These are phyloP conservation scores for Ogataea parapolymorpha DNA, from an alignment of 805 yeast genomes.

Conservation along the genomic window DNA sequence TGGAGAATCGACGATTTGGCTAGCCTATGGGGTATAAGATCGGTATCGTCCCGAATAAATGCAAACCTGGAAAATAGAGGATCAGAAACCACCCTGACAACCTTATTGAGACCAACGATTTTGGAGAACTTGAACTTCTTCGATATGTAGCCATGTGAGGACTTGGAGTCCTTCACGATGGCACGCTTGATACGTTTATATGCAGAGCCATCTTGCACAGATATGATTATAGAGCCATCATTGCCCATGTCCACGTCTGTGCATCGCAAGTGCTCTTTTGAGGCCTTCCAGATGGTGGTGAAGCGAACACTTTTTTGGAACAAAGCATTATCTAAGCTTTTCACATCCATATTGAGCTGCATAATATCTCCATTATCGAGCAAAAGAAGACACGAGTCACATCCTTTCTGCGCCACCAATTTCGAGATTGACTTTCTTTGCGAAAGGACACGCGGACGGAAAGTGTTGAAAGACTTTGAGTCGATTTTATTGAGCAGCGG, in stretches of 20 bases:
- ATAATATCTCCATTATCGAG: conserved; percentile 61
- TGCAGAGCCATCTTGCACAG: conserved; percentile 68
- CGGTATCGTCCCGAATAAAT: conserved; percentile 61
- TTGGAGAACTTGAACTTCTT: conserved; percentile 49
- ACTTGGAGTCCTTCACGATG: conserved; percentile 30
- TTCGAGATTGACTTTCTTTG: conserved; percentile 34
- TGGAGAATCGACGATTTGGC: conserved; percentile 42
- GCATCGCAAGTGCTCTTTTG: conserved; percentile 52
- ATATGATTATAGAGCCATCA: conserved; percentile 67
- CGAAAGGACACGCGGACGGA: conserved; percentile 51
- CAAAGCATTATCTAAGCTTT: conserved; percentile 30
- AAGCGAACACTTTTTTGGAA: conserved; percentile 45
- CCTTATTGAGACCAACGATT: conserved; percentile 51
- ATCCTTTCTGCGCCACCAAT: conserved; percentile 36
- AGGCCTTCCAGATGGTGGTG: conserved; percentile 58
- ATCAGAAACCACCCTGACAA: conserved; percentile 58
- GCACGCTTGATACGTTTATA: conserved; percentile 42
- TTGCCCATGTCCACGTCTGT: conserved; percentile 64
- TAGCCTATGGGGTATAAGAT: conserved; percentile 53
- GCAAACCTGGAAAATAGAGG: conserved; percentile 63
- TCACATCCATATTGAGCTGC: conserved; percentile 31
- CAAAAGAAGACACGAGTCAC: conserved; percentile 44
- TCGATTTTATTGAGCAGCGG: conserved; percentile 33
- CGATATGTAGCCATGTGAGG: conserved; percentile 19
- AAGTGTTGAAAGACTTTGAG: conserved; percentile 48